Evolutionary conservation across 768 basidiomycete species (phyloP), one percentile per base, ranked within the genome.

Genomic region (Tubosaeta sp.): DNA sequence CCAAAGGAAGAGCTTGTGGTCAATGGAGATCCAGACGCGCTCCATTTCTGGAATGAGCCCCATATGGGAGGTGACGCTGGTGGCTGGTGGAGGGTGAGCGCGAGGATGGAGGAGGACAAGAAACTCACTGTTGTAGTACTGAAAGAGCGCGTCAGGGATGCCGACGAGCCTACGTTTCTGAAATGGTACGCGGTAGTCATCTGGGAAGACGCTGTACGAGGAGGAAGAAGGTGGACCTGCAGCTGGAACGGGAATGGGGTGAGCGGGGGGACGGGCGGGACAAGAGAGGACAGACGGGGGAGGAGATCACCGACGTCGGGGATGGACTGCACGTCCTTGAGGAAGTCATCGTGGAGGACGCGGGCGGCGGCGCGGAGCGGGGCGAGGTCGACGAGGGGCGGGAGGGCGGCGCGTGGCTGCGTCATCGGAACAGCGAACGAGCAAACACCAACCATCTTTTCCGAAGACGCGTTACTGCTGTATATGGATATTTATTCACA

Each of bases 1-100:
- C 96, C 96, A 98, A 21, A 99, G 73, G 62, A 96, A 90, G 30
- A 99, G 75, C 60, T 91, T 90, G 68, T 94, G 85, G 71, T 97
- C 93, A 51, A 95, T 87, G 10, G 91, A 87, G 56, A 97, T 87
- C 93, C 94, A 99, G 0, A 89, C 94, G 41, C 93, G 81, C 59
- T 95, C 92, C 54, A 98, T 90, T 60, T 94, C 90, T 22, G 93
- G 85, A 65, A 98, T 80, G 47, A 99, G 70, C 10, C 94, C 94
- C 87, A 96, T 87, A 61, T 89, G 85, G 16, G 88, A 83, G 22
- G 81, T 81, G 48, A 87, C 80, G 61, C 74, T 84, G 31, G 81
- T 77, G 49, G 76, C 88, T 90, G 63, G 25, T 36, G 53, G 54
- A 54, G 50, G 39, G 39, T 62, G 61, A 46, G 57, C 25, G 40